These are phyloP conservation scores for Tinospora cordifolia DNA, from an alignment of 164 flowering plant species.

Conservation along the genomic window DNA sequence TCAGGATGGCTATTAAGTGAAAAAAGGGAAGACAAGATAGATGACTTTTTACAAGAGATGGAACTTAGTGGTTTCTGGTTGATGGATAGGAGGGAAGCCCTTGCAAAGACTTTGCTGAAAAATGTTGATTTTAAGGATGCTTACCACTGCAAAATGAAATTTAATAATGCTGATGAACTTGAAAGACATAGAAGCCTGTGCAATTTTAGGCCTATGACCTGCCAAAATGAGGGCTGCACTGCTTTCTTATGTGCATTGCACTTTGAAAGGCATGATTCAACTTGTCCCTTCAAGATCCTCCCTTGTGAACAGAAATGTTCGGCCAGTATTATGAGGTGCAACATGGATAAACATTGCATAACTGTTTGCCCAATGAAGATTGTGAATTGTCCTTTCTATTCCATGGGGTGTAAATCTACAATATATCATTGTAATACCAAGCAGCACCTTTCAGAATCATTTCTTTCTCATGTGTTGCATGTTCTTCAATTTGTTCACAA, in stretches of 20 bases:
- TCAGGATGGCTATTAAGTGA: conserved; percentile 87
- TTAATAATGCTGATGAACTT: conserved; percentile 38
- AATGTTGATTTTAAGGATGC: conserved; percentile 56
- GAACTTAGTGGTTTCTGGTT: conserved; percentile 72
- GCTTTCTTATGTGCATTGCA: conserved; percentile 47
- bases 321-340: conserved; percentile 55
- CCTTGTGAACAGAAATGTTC: conserved; percentile 78
- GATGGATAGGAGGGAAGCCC: conserved; percentile 45
- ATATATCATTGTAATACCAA: conserved; percentile 38
- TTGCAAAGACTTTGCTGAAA: conserved; percentile 54
- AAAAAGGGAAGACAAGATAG: conserved; percentile 76
- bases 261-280: conserved; percentile 49
- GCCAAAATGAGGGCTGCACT: conserved; percentile 56
- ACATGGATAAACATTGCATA: conserved; percentile 90
- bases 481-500: conserved; percentile 46
- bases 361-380: conserved; percentile 90
- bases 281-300: conserved; percentile 68
- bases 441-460: conserved; percentile 42
- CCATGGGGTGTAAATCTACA: conserved; percentile 56
- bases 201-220: conserved; percentile 46
- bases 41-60: conserved; percentile 83
- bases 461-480: conserved; percentile 42
- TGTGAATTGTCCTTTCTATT: conserved; percentile 67
- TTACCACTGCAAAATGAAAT: conserved; percentile 56
- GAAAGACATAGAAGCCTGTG: conserved; percentile 39